phyloP scores from a whole-genome alignment of 2,329 filamentous ascomycete genomes.

The Onygena corvina region DNA sequence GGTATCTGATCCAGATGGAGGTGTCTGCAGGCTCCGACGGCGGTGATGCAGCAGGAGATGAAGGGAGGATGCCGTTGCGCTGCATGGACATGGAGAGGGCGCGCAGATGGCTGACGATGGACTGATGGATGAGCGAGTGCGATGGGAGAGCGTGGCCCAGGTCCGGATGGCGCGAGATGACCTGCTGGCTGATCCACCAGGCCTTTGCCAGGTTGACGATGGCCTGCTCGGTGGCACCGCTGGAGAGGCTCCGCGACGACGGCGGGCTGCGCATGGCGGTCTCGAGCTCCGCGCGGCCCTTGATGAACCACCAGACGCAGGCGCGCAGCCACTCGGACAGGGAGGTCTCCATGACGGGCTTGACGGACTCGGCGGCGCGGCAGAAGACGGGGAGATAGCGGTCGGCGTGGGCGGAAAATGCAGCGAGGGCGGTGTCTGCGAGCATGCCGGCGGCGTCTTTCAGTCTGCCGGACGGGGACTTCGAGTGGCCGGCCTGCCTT shows the following conservation, averaged over 20 bases:
- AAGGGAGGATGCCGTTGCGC: conserved; percentile 64
- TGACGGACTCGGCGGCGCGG: conserved; percentile 61
- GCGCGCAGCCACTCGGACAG: conserved; percentile 59
- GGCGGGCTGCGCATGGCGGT: conserved; percentile 54
- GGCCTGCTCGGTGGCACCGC: too few species aligned
- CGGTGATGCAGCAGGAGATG: conserved; percentile 47
- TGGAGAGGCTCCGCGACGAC: too few species aligned
- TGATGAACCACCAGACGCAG: conserved; percentile 81
- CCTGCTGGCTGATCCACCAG: conserved; percentile 57
- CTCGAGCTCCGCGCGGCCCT: conserved; percentile 66
- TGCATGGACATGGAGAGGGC: conserved; percentile 74
- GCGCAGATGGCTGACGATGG: conserved; percentile 52
- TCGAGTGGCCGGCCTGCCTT: background rate
- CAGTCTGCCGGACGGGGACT: conserved; percentile 22
- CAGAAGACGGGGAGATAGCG: conserved; percentile 67
- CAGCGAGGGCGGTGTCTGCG: conserved; percentile 54
- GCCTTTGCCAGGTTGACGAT: conserved; percentile 77
- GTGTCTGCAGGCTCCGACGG: conserved; percentile 68
- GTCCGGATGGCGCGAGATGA: conserved; percentile 32
- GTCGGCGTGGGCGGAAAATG: conserved; percentile 58
- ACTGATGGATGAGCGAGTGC: conserved; percentile 42
- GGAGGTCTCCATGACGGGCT: conserved; percentile 51
- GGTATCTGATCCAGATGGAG: conserved; percentile 70
- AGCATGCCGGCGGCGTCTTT: conserved; percentile 33
- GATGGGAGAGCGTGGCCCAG: too few species aligned